phyloP scores from a whole-genome alignment of 495 filamentous ascomycete genomes.

The Penicillium goetzii region DNA sequence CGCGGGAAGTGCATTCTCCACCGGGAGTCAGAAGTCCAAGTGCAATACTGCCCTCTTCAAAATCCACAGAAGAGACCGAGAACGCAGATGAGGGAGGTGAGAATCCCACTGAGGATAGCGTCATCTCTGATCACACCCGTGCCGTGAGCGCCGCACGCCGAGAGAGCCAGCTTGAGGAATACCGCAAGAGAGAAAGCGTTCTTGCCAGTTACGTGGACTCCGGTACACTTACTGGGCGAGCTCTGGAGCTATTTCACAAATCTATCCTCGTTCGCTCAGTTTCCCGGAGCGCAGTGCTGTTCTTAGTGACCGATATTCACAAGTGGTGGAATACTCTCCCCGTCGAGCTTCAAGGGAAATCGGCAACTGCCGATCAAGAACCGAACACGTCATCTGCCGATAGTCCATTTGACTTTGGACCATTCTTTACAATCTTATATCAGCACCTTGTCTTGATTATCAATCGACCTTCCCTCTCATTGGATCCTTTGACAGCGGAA shows the following conservation, averaged over 20 bases:
- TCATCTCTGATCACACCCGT: background rate
- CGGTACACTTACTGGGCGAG: conserved; percentile 44
- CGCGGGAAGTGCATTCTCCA: conserved; percentile 37
- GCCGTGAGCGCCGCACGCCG: background rate
- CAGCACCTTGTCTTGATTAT: conserved; percentile 71
- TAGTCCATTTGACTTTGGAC: conserved; percentile 41
- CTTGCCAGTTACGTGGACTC: conserved; percentile 47
- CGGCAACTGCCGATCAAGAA: background rate
- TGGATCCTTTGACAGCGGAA: conserved; percentile 38
- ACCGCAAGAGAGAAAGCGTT: conserved; percentile 32
- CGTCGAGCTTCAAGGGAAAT: conserved; percentile 32
- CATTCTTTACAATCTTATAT: conserved; percentile 62
- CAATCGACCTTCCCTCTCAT: conserved; percentile 49
- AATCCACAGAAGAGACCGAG: background rate
- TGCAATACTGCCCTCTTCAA: background rate
- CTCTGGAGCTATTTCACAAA: conserved; percentile 48
- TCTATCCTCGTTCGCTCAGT: conserved; percentile 45
- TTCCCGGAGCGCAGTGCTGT: conserved; percentile 39
- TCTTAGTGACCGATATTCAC: conserved; percentile 48
- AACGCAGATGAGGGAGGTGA: background rate
- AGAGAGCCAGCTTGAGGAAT: conserved; percentile 13
- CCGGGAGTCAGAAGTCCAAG: conserved; percentile 9
- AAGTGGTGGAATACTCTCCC: conserved; percentile 52
- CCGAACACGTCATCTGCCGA: conserved; percentile 6
- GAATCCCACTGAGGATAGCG: background rate